Percentiles rank a stretch among this genome's conserved stretches.
Evolutionary conservation across 176 grass and related monocot species (phyloP).

Genomic region (Guadua angustifolia): DNA sequence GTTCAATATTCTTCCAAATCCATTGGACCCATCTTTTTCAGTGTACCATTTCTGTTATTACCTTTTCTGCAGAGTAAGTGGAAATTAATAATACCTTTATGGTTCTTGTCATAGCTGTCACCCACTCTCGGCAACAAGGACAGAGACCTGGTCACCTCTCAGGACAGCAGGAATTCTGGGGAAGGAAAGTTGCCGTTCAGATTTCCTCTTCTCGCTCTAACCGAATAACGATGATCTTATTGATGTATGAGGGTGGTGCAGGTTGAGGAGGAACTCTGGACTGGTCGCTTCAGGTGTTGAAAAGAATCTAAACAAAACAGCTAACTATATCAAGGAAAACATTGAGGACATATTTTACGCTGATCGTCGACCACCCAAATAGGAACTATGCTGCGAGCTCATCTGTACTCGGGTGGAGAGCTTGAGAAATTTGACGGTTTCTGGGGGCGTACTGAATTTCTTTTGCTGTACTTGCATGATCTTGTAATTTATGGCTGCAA

Average conservation of each 20-base stretch:
- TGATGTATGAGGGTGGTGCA: constrained; percentile 50
- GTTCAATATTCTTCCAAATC: background rate
- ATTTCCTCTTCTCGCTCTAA: constrained; percentile 1
- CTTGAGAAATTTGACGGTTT: constrained; percentile 24
- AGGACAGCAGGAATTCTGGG: constrained; percentile 61
- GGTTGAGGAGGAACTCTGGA: constrained; percentile 80
- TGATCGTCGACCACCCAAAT: constrained; percentile 76
- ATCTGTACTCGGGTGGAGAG: constrained; percentile 9
- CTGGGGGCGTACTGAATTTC: background rate
- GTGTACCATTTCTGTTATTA: background rate
- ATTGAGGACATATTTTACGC: constrained; percentile 78
- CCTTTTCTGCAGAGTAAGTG: constrained; percentile 3
- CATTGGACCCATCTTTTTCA: background rate
- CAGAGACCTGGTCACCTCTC: constrained; percentile 46
- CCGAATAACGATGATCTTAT: constrained; percentile 11
- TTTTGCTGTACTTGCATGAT: constrained; percentile 10
- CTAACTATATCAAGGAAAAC: constrained; percentile 73
- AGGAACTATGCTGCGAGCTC: constrained; percentile 1
- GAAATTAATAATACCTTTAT: constrained; percentile 13
- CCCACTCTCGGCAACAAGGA: constrained; percentile 36
- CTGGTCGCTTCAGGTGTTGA: constrained; percentile 80
- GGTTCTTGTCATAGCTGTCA: constrained; percentile 31
- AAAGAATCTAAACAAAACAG: constrained; percentile 72
- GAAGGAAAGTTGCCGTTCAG: constrained; percentile 58
- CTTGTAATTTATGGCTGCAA: constrained; percentile 40